Evolutionary conservation across 805 yeast species (phyloP).

Genomic region (Cyberlindnera amylophila): DNA sequence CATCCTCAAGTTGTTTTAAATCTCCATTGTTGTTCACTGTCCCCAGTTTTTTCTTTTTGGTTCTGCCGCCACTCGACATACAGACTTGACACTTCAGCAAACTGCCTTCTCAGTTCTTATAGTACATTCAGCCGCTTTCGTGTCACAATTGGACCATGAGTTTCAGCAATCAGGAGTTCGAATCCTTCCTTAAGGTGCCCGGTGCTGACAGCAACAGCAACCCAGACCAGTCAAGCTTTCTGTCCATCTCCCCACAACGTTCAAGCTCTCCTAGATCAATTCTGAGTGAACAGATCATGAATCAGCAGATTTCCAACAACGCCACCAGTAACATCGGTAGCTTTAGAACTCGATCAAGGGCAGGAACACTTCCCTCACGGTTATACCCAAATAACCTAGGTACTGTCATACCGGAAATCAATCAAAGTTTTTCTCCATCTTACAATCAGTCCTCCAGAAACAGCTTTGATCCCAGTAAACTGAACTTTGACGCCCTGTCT

Average conservation of each 20-base stretch:
- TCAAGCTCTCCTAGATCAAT: constrained; percentile 27
- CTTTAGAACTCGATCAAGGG: constrained; percentile 58
- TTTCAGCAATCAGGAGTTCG: constrained; percentile 22
- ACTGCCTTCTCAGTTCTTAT: background rate
- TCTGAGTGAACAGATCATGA: constrained; percentile 19
- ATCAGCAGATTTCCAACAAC: constrained; percentile 19
- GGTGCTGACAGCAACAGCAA: constrained; percentile 11
- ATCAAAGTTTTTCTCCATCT: constrained; percentile 19
- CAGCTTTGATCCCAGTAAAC: constrained; percentile 19
- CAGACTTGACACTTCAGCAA: no score
- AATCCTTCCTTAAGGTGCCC: constrained; percentile 20
- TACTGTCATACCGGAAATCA: constrained; percentile 19
- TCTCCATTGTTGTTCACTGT: no score
- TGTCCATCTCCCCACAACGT: constrained; percentile 24
- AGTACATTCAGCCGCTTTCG: background rate
- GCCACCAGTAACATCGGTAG: constrained; percentile 33
- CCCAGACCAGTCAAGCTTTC: constrained; percentile 16
- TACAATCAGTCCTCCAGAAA: constrained; percentile 14
- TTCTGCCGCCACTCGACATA: no score
- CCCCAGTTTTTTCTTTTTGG: no score
- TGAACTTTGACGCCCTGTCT: constrained; percentile 22
- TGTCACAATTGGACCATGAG: constrained; percentile 11
- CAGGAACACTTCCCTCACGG: constrained; percentile 76
- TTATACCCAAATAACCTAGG: constrained; percentile 33
- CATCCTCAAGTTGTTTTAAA: no score